Base-by-base conservation (phyloP, 495 filamentous ascomycete genomes). In the Daldinia loculata region DNA sequence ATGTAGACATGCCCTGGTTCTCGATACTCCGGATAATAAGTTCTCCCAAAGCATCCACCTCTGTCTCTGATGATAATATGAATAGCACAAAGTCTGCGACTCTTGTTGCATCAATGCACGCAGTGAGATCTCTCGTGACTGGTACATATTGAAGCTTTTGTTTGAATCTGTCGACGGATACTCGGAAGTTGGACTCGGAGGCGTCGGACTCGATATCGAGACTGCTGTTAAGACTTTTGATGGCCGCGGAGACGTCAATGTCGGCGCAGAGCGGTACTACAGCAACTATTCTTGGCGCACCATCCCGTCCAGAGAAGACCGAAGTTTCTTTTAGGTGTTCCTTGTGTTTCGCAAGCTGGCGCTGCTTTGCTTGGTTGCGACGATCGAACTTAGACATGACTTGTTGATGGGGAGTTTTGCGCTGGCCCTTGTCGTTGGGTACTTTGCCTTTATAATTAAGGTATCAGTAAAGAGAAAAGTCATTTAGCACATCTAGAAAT, bases 361-460 rank as follows among this genome's bases (percentile, higher is more conserved):
- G 88, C 82, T 99, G 95, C 74, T 93, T 93, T 52, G 92, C 91
- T 82, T 95, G 93, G 80, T 99, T 97, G 74, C 92, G 87, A 36
- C 95, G 91, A 81, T 97, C 93, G 79, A 99, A 83, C 81, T 97
- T 99, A 38, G 94, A 97, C 92, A 97, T 96, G 77, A 97, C 86
- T 81, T 97, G 93, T 77, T 98, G 96, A 79, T 98, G 93, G 65
- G 91, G 91, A 45, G 94, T 97, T 80, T 92, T 96, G 66, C 95
- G 90, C 67, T 82, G 83, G 39, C 89, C 87, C 76, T 81, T 90
- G 77, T 84, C 81, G 56, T 77, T 80, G 5, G 79, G 75, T 34
- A 83, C 74, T 61, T 79, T 80, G 72, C 82, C 83, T 84, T 24
- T 62, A 51, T 34, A 22, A 41, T 27, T 9, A 26, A 12, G 17